Base-by-base conservation (phyloP, 1,284 basidiomycete species). In the Xerocomus alliaceus region DNA sequence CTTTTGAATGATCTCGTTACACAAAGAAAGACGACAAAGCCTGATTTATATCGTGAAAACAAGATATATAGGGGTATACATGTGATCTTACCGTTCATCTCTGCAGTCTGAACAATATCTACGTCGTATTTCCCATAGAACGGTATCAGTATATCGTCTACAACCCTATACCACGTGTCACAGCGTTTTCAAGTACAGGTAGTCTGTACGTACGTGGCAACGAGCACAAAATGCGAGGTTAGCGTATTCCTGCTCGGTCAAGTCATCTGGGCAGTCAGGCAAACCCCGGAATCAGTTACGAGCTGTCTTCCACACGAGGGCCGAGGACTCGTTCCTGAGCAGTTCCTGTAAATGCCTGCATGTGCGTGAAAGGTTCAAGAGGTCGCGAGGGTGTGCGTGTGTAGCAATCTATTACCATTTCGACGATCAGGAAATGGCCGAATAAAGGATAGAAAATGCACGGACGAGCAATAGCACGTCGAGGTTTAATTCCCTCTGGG, bases 191-290 rank as follows among this genome's bases (percentile, higher is more conserved):
- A 22, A n/a, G 2, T 1, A 31, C n/a, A 1, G 4, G 22, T n/a
- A n/a, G 4, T 0, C 6, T 10, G 17, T 9, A 37, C 48, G n/a
- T 44, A 61, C 66, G 20, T 67, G 64, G 35, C 60, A 78, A 20
- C 56, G 60, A 0, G 60, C 17, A 9, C 56, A 56, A 45, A 61
- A 78, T 15, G 66, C 50, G n/a, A 77, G 60, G 28, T 71, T 64
- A 3, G 71, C 71, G 31, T 73, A 77, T 46, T 71, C 63, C 1
- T 72, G 73, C 53, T 80, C 78, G 8, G 67, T 75, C 31, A 78
- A 49, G 56, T 78, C 77, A 3, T 60, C 50, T 8, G 79, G 76
- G 29, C 70, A 70, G 7, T 58, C 52, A 0, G 70, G 70, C 3
- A 69, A 32, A 2, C 41, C 50, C 7, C 37, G 6, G 8, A 66